Evolutionary conservation across 2,329 filamentous ascomycete species (phyloP).

Genomic region (Xylariaceae sp.): DNA sequence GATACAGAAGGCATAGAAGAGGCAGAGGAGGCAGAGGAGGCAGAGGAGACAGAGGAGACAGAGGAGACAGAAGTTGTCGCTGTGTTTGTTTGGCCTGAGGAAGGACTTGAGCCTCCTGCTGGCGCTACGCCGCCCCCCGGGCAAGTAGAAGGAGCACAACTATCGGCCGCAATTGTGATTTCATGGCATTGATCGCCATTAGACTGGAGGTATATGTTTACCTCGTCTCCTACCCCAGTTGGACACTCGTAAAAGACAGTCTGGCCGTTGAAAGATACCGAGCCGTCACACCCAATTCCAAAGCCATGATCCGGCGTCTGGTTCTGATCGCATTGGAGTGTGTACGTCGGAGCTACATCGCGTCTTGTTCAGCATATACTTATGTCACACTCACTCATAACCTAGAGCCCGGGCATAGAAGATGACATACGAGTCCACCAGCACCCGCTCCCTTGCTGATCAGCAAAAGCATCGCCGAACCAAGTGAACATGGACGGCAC

Average conservation of each 20-base stretch:
- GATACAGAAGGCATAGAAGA: neutral
- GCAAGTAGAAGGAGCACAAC: constrained; percentile 29
- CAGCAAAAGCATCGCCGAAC: constrained; percentile 48
- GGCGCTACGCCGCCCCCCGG: constrained; percentile 12
- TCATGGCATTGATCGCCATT: constrained; percentile 42
- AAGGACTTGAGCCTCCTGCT: constrained; percentile 4
- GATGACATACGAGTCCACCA: constrained; percentile 50
- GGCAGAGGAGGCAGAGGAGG: constrained; percentile 1
- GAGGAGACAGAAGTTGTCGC: neutral
- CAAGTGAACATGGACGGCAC: constrained; percentile 49
- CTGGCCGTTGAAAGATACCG: constrained; percentile 46
- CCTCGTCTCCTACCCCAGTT: constrained; percentile 48
- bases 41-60: constrained; percentile 1
- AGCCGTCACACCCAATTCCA: constrained; percentile 47
- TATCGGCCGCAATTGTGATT: constrained; percentile 41
- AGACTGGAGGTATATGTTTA: constrained; percentile 47
- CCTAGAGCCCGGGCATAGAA: neutral
- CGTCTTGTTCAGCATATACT: neutral
- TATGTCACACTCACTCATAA: neutral
- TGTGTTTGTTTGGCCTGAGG: constrained; percentile 5
- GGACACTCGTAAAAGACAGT: constrained; percentile 56
- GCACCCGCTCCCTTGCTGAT: constrained; percentile 53
- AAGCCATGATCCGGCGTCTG: constrained; percentile 50
- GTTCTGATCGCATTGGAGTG: constrained; percentile 57
- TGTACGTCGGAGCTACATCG: constrained; percentile 45